Evolutionary conservation across 352 stramenopile species (phyloP), one percentile per base, ranked within the genome.

Genomic region (Phytophthora nicotianae): DNA sequence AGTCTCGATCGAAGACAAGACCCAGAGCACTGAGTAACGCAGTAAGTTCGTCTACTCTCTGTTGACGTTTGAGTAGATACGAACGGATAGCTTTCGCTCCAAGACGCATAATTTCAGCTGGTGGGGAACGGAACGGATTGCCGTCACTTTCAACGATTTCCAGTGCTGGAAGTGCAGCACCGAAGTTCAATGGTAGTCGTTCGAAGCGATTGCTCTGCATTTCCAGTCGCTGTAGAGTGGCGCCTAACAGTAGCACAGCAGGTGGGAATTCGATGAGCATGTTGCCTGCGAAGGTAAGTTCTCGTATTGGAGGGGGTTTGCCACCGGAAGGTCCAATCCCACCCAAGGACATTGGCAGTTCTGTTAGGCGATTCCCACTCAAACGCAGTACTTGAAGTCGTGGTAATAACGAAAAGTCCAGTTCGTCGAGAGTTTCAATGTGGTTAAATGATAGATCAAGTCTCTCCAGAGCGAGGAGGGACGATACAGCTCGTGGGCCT

Each of bases 161-260:
- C 5, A 93, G 55, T 2, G 20, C 58, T 5, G 42, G 13, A 23
- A 93, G 54, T n/a, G 53, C 53, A 16, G 75, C 69, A 0, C 80
- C 80, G 59, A 93, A 90, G 35, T 71, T 75, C 9, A 86, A 59
- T 0, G 84, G 84, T 1, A 93, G 43, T 0, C 74, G 73, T n/a
- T 73, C 72, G 19, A 93, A 65, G 38, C 86, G 82, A 71, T 93
- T 91, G 61, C 74, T 89, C 48, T 91, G 84, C 64, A 93, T 85
- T 19, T 82, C 58, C 8, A 91, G 50, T 0, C 68, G 55, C 41
- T 72, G 55, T 4, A 91, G 59, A 19, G 82, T 78, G 1, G 56
- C 26, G 6, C 75, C 68, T n/a, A 93, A 68, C 8, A 58, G 23
- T 17, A 88, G 52, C 6, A 90, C 64, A 3, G 68, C 60, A 0